Base-by-base conservation (phyloP, 176 grass and related monocot genomes). In the Cenchrus fungigraminus region DNA sequence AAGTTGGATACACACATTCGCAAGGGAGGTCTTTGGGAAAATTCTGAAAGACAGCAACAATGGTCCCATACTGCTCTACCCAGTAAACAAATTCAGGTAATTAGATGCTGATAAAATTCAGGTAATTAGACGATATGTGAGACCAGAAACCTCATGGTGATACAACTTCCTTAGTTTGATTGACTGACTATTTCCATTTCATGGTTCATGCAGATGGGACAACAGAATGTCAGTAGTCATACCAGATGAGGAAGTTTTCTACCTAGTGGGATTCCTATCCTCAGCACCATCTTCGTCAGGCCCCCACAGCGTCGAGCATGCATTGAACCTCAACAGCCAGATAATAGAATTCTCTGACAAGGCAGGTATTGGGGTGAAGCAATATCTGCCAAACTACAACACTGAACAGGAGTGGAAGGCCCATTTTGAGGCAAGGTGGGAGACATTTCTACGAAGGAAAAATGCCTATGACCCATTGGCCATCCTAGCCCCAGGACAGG, bases 401-500 rank as follows among this genome's bases (percentile, higher is more conserved):
- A 91, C 85, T 45, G 40, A 84, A 71, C 73, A 87, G 12, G 88
- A 92, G 76, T 95, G 96, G 96, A 90, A 77, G 68, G 80, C 69
- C 65, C 96, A 98, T 88, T 98, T 92, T 81, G 96, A 86, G 46
- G 88, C 79, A 51, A 94, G 68, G 44, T 98, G 96, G 96, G 86
- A 89, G 69, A 86, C 29, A 73, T 98, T 98, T 89, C 65, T 46
- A 28, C 79, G 42, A 47, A 95, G 93, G 54, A 98, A 98, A 87
- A 78, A 79, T 44, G 74, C 75, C 16, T 98, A 95, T 62, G 95
- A 95, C 44, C 95, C 95, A 12, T 59, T 98, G 49, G 85, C 89
- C 52, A 95, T 98, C 72, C 89, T 98, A 70, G 93, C 93, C 25
- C 95, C 95, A 50, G 95, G 95, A 70, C 95, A 98, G 64, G 40